Evolutionary conservation across 1,284 basidiomycete genomes (phyloP), one percentile per base, ranked within the genome.

Genomic region (Ceratobasidium sp.): DNA sequence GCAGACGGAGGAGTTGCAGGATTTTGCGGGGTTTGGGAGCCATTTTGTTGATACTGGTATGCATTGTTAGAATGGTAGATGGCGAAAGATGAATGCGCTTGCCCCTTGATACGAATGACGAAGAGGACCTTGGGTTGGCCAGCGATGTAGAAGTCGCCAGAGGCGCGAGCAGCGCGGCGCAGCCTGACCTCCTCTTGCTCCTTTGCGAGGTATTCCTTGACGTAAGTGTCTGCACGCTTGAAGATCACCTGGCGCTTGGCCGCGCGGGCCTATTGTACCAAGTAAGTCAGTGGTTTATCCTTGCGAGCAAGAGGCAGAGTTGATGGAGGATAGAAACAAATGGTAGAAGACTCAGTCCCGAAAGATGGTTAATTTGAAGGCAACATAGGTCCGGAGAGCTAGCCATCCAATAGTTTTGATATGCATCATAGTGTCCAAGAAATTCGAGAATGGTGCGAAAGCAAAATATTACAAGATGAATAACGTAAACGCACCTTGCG

Each of bases 21-120:
- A 99, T 98, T 90, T 99, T 99, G 85, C 96, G 93, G 82, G 97
- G 98, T 88, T 99, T 99, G 80, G 97, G 97, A 78, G 97, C 96
- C 84, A 99, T 97, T 86, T 99, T 96, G 87, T 97, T 98, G 89
- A 99, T 96, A 98, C 97, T 96, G 80, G 61, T 54, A n/a, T 51
- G 75, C 42, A 64, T 45, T 35, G 23, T 47, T 66, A 65, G 45
- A 66, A 71, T 26, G 39, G 45, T 28, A 20, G n/a, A 49, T 51
- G 74, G 42, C 47, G 33, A 13, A 8, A n/a, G 39, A 56, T 35
- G n/a, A 4, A 69, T 49, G 47, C 11, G 89, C 93, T 84, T 81
- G 95, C 94, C 94, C 96, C 84, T 95, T 93, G 83, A 98, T 96
- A 87, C 97, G 94, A 83, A 99, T 87, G 81, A 99, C 98, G 82